Evolutionary conservation across 1,284 basidiomycete species (phyloP).

Genomic region (Trichosporon faecale): DNA sequence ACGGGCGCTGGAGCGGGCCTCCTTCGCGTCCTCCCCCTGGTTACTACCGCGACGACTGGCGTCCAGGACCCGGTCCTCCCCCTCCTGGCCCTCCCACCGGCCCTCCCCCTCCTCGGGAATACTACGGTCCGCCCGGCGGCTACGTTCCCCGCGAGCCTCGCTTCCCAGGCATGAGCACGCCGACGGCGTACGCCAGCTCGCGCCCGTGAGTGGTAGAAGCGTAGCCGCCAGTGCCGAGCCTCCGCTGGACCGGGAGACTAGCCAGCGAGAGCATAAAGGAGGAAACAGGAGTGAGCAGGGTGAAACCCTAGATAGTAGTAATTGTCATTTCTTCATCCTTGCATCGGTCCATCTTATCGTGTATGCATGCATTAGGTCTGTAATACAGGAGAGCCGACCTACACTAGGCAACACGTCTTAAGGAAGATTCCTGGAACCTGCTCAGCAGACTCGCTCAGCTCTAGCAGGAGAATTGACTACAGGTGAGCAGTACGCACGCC

Average conservation of each 20-base stretch:
- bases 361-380: conserved; percentile 11
- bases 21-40: neutral
- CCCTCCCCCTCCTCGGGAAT: neutral
- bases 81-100: neutral
- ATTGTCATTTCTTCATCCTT: conserved; percentile 10
- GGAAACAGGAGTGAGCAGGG: neutral
- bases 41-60: conserved; percentile 12
- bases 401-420: no score
- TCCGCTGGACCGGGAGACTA: neutral
- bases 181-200: neutral
- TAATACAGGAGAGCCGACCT: neutral
- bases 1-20: neutral
- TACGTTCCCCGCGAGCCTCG: conserved; percentile 2
- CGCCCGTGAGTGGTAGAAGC: neutral
- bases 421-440: no score
- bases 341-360: conserved; percentile 6
- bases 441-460: neutral
- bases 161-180: conserved; percentile 7
- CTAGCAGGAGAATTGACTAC: neutral
- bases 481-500: neutral
- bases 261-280: neutral
- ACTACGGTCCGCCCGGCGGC: conserved; percentile 1
- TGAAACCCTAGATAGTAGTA: neutral
- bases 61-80: neutral
- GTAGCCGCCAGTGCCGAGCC: neutral